Conservation (phyloP, 106 monocot genomes). For the Dactylorhiza incarnata region DNA sequence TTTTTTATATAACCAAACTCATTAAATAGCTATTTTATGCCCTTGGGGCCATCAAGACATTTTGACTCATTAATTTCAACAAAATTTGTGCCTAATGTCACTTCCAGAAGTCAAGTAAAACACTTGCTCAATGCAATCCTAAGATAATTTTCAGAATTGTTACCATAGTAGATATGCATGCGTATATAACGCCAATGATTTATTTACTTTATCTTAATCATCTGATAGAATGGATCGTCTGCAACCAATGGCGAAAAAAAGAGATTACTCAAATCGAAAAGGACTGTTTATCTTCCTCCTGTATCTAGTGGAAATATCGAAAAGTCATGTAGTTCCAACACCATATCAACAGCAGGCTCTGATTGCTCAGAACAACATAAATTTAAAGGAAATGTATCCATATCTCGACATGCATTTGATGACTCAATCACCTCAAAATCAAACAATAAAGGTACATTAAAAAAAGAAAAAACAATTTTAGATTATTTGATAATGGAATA, state of each 20-base stretch:
- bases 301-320: constrained; percentile 23
- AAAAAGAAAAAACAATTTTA: constrained; percentile 25
- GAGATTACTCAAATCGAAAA: constrained; percentile 26
- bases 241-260: neutral
- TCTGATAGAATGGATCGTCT: constrained; percentile 8
- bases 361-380: constrained; percentile 43
- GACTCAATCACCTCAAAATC: constrained; percentile 34
- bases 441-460: constrained; percentile 19
- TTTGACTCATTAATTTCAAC: too few relatives aligned
- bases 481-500: constrained; percentile 8
- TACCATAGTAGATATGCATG: neutral
- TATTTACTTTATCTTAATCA: neutral
- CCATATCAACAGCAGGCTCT: constrained; percentile 37
- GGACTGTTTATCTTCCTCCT: constrained; percentile 16
- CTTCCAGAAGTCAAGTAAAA: too few relatives aligned
- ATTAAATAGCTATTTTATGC: too few relatives aligned
- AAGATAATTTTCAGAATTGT: neutral
- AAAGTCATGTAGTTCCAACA: constrained; percentile 55
- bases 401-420: constrained; percentile 7
- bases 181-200: neutral
- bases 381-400: constrained; percentile 27
- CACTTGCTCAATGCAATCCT: neutral
- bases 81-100: too few relatives aligned
- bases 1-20: too few relatives aligned
- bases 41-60: too few relatives aligned